phyloP scores from a whole-genome alignment of 192 early-diverging fungal genomes.

The Dissophora ornata region DNA sequence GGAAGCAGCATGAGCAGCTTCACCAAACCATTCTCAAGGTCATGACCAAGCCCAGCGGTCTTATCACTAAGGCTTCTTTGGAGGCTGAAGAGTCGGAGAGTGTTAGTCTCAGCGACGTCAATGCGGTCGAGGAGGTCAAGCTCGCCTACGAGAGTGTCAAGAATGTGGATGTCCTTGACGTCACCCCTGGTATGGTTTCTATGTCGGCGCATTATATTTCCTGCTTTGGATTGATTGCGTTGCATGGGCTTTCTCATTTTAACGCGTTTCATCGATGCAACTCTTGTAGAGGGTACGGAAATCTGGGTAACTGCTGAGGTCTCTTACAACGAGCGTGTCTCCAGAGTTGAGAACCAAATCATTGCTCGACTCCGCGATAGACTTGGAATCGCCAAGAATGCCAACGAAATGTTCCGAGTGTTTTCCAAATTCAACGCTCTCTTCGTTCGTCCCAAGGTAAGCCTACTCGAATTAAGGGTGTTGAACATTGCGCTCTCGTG shows the following conservation, averaged over 20 bases:
- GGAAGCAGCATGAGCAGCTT: conserved; percentile 98
- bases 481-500: background rate
- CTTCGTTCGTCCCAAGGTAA: conserved; percentile 95
- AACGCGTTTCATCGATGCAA: no score
- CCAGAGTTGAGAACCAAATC: conserved; percentile 97
- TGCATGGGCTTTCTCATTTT: no score
- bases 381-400: conserved; percentile 94
- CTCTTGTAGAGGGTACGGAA: conserved; percentile 83
- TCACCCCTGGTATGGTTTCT: conserved; percentile 74
- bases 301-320: conserved; percentile 92
- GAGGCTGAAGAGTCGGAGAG: conserved; percentile 64
- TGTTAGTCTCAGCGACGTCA: conserved; percentile 69
- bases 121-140: conserved; percentile 90
- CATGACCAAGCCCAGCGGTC: conserved; percentile 74
- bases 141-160: conserved; percentile 93
- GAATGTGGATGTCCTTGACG: conserved; percentile 94
- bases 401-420: conserved; percentile 99
- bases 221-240: no score
- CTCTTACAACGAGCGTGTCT: conserved; percentile 93
- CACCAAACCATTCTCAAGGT: conserved; percentile 95
- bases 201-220: background rate
- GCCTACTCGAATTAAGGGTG: no score
- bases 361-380: conserved; percentile 90
- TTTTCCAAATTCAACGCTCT: conserved; percentile 99
- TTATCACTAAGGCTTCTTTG: conserved; percentile 34